Conservation (phyloP, 345 rosid species). For the Salix viminalis region DNA sequence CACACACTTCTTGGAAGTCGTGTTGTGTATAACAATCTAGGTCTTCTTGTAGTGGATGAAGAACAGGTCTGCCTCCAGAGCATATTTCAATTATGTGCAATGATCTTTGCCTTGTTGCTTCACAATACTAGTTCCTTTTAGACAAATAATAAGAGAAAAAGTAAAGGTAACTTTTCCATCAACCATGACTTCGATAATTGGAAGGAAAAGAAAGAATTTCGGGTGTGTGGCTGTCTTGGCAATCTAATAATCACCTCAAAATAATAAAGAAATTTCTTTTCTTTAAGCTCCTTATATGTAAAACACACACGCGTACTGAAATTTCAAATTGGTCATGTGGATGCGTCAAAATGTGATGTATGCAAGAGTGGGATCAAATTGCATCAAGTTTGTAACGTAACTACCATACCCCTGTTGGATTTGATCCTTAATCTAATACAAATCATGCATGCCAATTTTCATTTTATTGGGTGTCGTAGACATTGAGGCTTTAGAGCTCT, state of each 20-base stretch:
- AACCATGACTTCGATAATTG: background rate
- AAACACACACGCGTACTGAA: background rate
- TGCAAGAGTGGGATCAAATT: background rate
- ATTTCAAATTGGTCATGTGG: background rate
- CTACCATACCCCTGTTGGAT: background rate
- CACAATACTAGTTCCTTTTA: background rate
- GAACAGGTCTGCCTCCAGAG: slow-evolving; percentile 71
- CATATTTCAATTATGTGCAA: slow-evolving; percentile 4
- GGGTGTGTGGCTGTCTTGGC: background rate
- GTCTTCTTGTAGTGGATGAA: slow-evolving; percentile 96
- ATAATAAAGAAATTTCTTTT: background rate
- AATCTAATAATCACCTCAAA: background rate
- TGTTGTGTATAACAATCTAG: slow-evolving; percentile 81
- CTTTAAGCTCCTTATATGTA: background rate
- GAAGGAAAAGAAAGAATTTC: background rate
- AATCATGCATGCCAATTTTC: background rate
- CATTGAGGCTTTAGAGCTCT: background rate
- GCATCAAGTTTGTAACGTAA: background rate
- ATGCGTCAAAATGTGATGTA: background rate
- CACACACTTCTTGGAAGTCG: slow-evolving; percentile 96
- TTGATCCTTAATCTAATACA: background rate
- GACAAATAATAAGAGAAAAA: background rate
- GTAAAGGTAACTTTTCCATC: background rate
- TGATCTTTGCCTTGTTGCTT: slow-evolving; percentile 7
- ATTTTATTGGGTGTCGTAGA: background rate